These are phyloP conservation scores for Cydonia oblonga DNA, from an alignment of 331 rosid genomes.

Conservation along the genomic window DNA sequence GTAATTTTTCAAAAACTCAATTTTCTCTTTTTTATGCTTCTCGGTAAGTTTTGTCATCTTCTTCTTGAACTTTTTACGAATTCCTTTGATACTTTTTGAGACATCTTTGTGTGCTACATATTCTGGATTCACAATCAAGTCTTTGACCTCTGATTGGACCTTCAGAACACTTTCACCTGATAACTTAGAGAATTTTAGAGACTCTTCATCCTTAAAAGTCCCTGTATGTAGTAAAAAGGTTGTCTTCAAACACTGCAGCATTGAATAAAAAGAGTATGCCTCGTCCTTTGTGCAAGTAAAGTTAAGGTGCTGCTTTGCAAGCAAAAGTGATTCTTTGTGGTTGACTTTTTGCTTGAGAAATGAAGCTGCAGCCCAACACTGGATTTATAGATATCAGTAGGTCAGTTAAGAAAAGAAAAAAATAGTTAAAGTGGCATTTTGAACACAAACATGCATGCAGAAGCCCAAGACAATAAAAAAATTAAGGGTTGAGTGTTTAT, in stretches of 20 bases:
- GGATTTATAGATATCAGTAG: constrained; percentile 22
- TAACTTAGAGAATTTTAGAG: constrained; percentile 19
- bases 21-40: constrained; percentile 35
- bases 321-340: constrained; percentile 42
- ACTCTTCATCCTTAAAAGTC: constrained; percentile 10
- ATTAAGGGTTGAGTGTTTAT: neutral
- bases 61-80: constrained; percentile 41
- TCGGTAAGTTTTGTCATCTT: constrained; percentile 27
- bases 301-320: constrained; percentile 50
- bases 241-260: constrained; percentile 56
- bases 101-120: constrained; percentile 31
- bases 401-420: neutral
- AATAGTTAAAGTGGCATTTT: neutral
- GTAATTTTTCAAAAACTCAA: constrained; percentile 4
- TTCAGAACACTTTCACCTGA: neutral
- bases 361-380: constrained; percentile 77
- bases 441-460: neutral
- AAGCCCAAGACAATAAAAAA: neutral
- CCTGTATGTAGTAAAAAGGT: constrained; percentile 33
- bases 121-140: neutral
- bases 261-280: constrained; percentile 39
- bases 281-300: constrained; percentile 54
- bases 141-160: constrained; percentile 3
- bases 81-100: constrained; percentile 38
- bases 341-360: constrained; percentile 42